Conservation (phyloP, 164 flowering plant species). For the Houttuynia cordata region DNA sequence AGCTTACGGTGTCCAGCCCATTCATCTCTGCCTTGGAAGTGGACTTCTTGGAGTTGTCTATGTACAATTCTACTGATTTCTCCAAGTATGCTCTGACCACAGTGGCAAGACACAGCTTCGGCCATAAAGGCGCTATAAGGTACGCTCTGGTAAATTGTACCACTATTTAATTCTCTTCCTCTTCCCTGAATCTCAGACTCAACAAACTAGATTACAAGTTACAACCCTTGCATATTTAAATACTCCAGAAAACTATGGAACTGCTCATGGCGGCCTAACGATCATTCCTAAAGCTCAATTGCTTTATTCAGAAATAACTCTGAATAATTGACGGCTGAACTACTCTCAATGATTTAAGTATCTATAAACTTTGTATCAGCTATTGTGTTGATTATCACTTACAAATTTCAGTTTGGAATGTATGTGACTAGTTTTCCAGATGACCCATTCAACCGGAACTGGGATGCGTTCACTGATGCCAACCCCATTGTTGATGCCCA, state of each 20-base stretch:
- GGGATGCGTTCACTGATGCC: slow-evolving; percentile 56
- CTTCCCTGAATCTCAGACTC: too few species aligned
- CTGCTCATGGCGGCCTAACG: too few species aligned
- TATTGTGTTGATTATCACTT: slow-evolving; percentile 9
- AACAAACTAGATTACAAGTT: too few species aligned
- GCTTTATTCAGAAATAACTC: too few species aligned
- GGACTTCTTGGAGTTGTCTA: neutral
- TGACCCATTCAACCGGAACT: slow-evolving; percentile 66
- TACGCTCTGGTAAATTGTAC: too few species aligned
- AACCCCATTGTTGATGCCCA: slow-evolving; percentile 40
- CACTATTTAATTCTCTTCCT: too few species aligned
- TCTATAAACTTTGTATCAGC: too few species aligned
- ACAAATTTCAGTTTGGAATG: neutral
- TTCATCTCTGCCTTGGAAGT: slow-evolving; percentile 74
- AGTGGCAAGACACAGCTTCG: slow-evolving; percentile 59
- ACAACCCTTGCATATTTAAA: too few species aligned
- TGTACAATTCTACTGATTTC: slow-evolving; percentile 70
- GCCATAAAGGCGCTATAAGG: slow-evolving; percentile 37
- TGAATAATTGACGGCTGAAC: too few species aligned
- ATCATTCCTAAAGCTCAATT: too few species aligned
- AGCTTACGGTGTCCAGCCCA: slow-evolving; percentile 45
- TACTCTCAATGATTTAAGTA: too few species aligned
- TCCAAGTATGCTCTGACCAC: slow-evolving; percentile 32
- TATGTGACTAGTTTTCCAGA: slow-evolving; percentile 71
- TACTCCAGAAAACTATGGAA: too few species aligned